phyloP scores from a whole-genome alignment of 768 basidiomycete species.

The Mrakia gelida region DNA sequence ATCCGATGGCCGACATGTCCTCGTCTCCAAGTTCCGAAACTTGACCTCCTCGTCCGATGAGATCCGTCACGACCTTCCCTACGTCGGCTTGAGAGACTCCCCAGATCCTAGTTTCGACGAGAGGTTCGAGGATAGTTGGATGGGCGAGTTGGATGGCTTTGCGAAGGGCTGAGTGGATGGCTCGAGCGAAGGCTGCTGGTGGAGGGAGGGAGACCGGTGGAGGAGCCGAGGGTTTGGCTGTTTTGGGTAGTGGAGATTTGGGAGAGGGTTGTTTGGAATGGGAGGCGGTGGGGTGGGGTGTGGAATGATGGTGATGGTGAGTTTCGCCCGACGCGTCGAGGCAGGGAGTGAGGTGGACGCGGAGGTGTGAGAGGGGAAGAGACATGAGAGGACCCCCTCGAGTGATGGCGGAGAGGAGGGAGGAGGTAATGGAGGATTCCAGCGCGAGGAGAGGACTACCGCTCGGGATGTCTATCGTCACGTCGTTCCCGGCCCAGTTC shows the following conservation, averaged over 20 bases:
- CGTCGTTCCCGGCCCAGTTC: conserved; percentile 71
- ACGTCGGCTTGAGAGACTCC: conserved; percentile 62
- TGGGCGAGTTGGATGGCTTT: conserved; percentile 60
- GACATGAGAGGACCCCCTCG: conserved; percentile 73
- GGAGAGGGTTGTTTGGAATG: neutral
- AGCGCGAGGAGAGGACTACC: conserved; percentile 47
- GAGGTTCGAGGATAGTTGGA: conserved; percentile 71
- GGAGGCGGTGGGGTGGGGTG: neutral
- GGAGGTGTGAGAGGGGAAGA: conserved; percentile 62
- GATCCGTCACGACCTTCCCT: conserved; percentile 73
- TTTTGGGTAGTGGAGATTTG: neutral
- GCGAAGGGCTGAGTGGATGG: conserved; percentile 56
- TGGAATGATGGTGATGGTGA: neutral
- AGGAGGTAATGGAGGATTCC: conserved; percentile 24
- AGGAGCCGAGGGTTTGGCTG: neutral
- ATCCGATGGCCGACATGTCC: conserved; percentile 40
- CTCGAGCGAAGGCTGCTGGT: conserved; percentile 63
- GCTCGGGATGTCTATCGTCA: conserved; percentile 54
- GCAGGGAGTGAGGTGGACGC: conserved; percentile 56
- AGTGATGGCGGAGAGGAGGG: conserved; percentile 51
- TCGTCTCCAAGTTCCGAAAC: conserved; percentile 62
- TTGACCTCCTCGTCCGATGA: conserved; percentile 80
- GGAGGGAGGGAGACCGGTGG: conserved; percentile 39
- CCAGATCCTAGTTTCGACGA: conserved; percentile 66
- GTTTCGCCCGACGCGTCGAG: conserved; percentile 37